Conservation (phyloP, 1,284 basidiomycete species). For the Trametes pubescens region DNA sequence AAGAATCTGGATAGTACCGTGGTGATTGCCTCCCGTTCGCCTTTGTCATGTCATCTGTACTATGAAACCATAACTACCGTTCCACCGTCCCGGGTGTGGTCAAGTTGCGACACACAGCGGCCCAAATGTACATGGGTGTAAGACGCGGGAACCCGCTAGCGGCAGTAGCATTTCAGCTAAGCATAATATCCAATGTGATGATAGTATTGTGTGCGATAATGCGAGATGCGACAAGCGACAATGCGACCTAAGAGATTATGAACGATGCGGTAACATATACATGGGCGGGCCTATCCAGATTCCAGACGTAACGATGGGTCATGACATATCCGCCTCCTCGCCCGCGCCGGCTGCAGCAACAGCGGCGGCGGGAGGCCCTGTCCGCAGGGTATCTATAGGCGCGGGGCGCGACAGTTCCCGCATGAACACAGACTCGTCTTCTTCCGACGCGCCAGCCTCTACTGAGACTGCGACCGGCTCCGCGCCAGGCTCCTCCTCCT, state of each 20-base stretch:
- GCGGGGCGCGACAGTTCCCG: slow-evolving; percentile 1
- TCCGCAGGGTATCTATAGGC: slow-evolving; percentile 18
- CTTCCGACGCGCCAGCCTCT: neutral
- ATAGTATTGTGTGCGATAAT: neutral
- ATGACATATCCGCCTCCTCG: slow-evolving; percentile 19
- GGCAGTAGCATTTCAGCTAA: slow-evolving; percentile 1
- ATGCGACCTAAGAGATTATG: slow-evolving; percentile 20
- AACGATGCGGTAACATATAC: slow-evolving; percentile 18
- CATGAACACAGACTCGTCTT: neutral
- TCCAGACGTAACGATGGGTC: slow-evolving; percentile 16
- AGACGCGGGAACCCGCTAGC: neutral
- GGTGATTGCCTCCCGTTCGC: no score
- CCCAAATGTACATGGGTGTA: no score
- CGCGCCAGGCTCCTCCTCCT: neutral
- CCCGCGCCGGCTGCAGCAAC: neutral
- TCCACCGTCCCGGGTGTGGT: no score
- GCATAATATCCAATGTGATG: neutral
- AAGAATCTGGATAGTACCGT: no score
- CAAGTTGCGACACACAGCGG: no score
- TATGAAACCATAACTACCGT: no score
- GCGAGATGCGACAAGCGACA: slow-evolving; percentile 7
- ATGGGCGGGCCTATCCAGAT: slow-evolving; percentile 2
- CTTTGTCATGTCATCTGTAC: no score
- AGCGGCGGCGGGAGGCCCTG: slow-evolving; percentile 3
- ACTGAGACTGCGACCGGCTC: no score